phyloP scores from a whole-genome alignment of 108 stramenopile genomes.

The Skeletonema marinoi region DNA sequence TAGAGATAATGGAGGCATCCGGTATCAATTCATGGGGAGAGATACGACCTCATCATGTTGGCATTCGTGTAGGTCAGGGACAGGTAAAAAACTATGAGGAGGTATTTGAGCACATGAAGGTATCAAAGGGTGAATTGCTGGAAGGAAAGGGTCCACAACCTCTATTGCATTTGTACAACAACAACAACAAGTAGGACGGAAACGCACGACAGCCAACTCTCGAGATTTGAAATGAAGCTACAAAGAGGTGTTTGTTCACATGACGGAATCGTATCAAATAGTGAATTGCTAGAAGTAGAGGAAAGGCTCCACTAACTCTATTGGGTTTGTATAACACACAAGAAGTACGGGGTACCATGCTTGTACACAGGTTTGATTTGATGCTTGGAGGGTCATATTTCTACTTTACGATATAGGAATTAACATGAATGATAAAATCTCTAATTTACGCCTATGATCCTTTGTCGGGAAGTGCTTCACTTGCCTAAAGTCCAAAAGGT shows the following conservation, averaged over 20 bases:
- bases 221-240: background rate
- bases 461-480: no score
- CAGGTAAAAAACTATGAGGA: conserved; percentile 37
- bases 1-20: conserved; percentile 78
- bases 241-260: background rate
- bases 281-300: no score
- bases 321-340: no score
- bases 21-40: conserved; percentile 51
- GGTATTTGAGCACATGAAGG: conserved; percentile 54
- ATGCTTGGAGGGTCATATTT: no score
- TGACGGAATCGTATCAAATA: no score
- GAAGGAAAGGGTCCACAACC: conserved; percentile 40
- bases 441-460: no score
- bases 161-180: conserved; percentile 45
- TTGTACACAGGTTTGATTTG: no score
- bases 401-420: no score
- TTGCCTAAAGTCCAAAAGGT: no score
- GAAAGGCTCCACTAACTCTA: no score
- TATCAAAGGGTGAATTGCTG: conserved; percentile 51
- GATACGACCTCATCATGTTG: conserved; percentile 41
- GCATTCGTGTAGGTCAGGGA: conserved; percentile 43
- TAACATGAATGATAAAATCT: no score
- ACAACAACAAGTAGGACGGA: conserved; percentile 8
- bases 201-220: background rate
- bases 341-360: no score